Evolutionary conservation across 2,329 filamentous ascomycete species (phyloP), one percentile per base, ranked within the genome.

Genomic region (Arthrobotrys pseudoclavata): DNA sequence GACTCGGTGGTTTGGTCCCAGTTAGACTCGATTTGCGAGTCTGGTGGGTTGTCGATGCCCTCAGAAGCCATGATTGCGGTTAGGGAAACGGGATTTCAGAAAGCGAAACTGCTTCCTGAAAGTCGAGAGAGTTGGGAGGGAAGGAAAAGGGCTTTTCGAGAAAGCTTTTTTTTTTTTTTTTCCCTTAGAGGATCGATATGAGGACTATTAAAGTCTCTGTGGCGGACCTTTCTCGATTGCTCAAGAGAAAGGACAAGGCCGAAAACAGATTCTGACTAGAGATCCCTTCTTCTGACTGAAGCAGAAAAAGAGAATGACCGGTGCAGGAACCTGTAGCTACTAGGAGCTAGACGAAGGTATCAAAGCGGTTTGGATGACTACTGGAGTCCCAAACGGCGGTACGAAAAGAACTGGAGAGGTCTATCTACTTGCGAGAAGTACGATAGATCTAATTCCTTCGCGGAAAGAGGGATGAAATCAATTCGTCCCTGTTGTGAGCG

Each of bases 1-100:
- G 94, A 97, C 87, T 99, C 96, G 86, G 96, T 95, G 84, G 95
- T 94, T 90, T 98, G 94, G 90, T 99, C 96, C 88, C 98, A 99
- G 93, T 99, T 99, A 85, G 94, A 97, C 90, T 99, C 96, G 89
- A 99, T 99, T 88, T 97, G 94, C 87, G 91, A 95, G 71, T 97
- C 67, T 20, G 37, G n/a, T 20, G 52, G 66, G 45, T 77, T 50
- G 2, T 31, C 57, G 5, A 70, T 4, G 7, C 40, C 24, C 22
- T 67, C 64, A 7, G 42, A 45, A 71, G 74, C 67, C 74, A 77
- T 77, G 74, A 77, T 77, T 77, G 74, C 67, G 74, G 62, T 20
- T 53, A n/a, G 20, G 20, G 47, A 57, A 13, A 18, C 6, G 18
- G 40, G 72, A 42, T 52, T 69, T 66, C 72, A 69, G 72, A 70